Evolutionary conservation across 2,329 filamentous ascomycete genomes (phyloP), one percentile per base, ranked within the genome.

Genomic region (Stemphylium beticola): DNA sequence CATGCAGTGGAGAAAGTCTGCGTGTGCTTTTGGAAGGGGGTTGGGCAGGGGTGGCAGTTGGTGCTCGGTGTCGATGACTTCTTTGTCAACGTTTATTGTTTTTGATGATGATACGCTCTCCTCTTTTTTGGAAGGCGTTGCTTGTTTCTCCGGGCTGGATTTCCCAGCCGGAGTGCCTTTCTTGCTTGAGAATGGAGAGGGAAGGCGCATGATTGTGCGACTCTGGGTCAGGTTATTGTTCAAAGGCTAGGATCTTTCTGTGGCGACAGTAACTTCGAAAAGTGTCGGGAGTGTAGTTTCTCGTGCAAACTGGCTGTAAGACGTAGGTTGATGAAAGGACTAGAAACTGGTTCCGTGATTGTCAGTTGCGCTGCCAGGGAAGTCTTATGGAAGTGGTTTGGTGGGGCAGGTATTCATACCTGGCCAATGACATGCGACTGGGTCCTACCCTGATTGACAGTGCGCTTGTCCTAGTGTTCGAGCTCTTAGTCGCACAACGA

Each of bases 261-360:
- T 31, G 10, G 53, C 51, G 42, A 46, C 14, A 17, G 17, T 34
- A 32, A 40, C 38, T 22, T 31, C 24, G 2, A 17, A 34, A 9
- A 48, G 58, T 20, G 15, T 39, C 17, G 62, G 55, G 24, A 59
- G 59, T n/a, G 57, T 58, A 12, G 50, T 41, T 34, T 53, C 52
- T 55, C 53, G 40, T 12, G 53, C 26, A 37, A 53, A 37, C 15
- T 18, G 54, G 49, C 40, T 53, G 57, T 41, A 58, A 15, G 53
- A 49, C 26, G n/a, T 11, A 47, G 53, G 51, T 41, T 66, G 55
- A 33, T 31, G 34, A 6, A 49, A 29, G 20, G 20, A 18, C n/a
- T 38, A 24, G 41, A 49, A 54, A 55, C 56, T 62, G 55, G 39
- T 32, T 18, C 20, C 34, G 31, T 49, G 26, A 26, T 52, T 37